These are phyloP conservation scores for Dryadomyces sulphureus DNA, from an alignment of 2,329 filamentous ascomycete species.

Conservation along the genomic window DNA sequence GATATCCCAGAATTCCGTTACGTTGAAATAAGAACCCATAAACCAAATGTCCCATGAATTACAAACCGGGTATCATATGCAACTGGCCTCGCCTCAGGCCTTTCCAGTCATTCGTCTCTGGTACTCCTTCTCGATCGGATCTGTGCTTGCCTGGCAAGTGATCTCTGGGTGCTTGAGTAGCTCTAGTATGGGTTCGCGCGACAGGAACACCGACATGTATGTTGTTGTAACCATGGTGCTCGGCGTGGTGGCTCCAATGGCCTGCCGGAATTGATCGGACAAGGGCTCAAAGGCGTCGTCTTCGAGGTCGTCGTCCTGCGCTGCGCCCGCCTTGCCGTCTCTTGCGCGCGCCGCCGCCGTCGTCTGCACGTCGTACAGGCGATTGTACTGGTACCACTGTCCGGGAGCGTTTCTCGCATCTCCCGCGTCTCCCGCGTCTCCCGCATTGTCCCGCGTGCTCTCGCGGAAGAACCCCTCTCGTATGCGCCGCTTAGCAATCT, in stretches of 20 bases:
- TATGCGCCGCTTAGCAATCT: slow-evolving; percentile 47
- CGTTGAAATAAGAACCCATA: neutral
- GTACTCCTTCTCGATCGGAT: slow-evolving; percentile 14
- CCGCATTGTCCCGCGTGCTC: too few relatives aligned
- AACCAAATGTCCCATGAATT: too few relatives aligned
- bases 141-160: slow-evolving; percentile 30
- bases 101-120: slow-evolving; percentile 11
- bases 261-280: slow-evolving; percentile 40
- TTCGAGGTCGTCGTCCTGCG: slow-evolving; percentile 14
- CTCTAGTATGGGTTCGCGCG: slow-evolving; percentile 35
- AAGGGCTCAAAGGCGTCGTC: slow-evolving; percentile 40
- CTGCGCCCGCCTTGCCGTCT: slow-evolving; percentile 1
- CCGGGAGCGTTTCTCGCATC: neutral
- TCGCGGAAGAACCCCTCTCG: slow-evolving; percentile 17
- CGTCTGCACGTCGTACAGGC: slow-evolving; percentile 31
- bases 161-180: slow-evolving; percentile 33
- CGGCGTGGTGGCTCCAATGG: slow-evolving; percentile 17
- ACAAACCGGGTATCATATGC: neutral
- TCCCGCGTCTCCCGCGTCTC: slow-evolving; percentile 5
- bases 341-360: slow-evolving; percentile 12
- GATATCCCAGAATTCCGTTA: neutral
- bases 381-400: slow-evolving; percentile 44
- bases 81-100: neutral
- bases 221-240: slow-evolving; percentile 24
- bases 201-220: slow-evolving; percentile 47